phyloP scores from a whole-genome alignment of 2,329 filamentous ascomycete genomes.

The Simplicillium sp. region DNA sequence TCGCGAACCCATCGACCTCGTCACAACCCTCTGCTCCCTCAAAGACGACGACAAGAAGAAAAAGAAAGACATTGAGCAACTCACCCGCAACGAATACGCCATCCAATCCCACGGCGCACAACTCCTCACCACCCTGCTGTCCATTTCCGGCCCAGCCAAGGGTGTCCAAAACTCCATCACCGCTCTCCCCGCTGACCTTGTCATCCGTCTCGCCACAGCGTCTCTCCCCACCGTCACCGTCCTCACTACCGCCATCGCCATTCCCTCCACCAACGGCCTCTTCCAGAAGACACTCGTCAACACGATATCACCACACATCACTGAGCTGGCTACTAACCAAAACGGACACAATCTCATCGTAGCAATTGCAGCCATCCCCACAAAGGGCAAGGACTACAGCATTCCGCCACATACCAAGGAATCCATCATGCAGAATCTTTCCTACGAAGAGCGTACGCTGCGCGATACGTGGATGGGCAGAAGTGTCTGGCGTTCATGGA shows the following conservation, averaged over 20 bases:
- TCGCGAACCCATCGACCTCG: conserved; percentile 33
- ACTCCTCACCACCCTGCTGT: conserved; percentile 70
- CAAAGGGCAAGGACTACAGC: conserved; percentile 34
- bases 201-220: conserved; percentile 54
- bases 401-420: conserved; percentile 51
- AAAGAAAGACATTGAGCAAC: conserved; percentile 25
- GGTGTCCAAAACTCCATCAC: conserved; percentile 67
- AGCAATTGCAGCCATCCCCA: conserved; percentile 38
- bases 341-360: conserved; percentile 42
- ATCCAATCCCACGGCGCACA: conserved; percentile 65
- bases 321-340: conserved; percentile 37
- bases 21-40: conserved; percentile 40
- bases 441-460: conserved; percentile 35
- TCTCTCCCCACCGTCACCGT: conserved; percentile 40
- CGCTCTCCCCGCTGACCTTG: conserved; percentile 42
- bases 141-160: conserved; percentile 60
- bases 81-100: conserved; percentile 46
- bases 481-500: conserved; percentile 48
- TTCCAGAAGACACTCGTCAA: conserved; percentile 48
- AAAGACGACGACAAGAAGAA: conserved; percentile 25
- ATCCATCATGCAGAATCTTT: conserved; percentile 39
- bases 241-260: conserved; percentile 38
- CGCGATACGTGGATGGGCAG: conserved; percentile 45
- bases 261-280: conserved; percentile 35
- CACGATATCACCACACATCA: conserved; percentile 32